Evolutionary conservation across 805 yeast species (phyloP).

Genomic region (Ogataea henricii): DNA sequence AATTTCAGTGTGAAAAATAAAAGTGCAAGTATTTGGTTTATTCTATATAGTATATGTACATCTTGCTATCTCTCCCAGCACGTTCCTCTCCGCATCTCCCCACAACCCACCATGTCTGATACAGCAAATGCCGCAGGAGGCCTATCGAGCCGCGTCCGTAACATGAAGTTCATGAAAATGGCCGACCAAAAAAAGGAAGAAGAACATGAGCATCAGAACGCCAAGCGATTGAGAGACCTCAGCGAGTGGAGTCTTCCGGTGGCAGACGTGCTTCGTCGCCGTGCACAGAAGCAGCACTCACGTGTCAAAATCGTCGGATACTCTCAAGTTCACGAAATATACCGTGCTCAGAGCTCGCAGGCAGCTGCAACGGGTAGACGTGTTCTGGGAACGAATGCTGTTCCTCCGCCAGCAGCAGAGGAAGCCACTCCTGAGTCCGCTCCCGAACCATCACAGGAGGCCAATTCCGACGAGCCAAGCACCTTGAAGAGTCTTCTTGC

Average conservation of each 20-base stretch:
- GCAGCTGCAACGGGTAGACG: constrained; percentile 30
- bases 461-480: background rate
- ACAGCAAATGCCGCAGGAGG: constrained; percentile 31
- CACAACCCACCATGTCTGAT: constrained; percentile 10
- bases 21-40: background rate
- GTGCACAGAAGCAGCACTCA: constrained; percentile 18
- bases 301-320: constrained; percentile 33
- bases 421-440: background rate
- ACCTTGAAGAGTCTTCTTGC: constrained; percentile 7
- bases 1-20: background rate
- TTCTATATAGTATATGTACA: no score
- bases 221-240: constrained; percentile 41
- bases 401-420: background rate
- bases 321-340: constrained; percentile 24
- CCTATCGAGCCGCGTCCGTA: constrained; percentile 71
- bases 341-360: constrained; percentile 6
- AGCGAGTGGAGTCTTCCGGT: constrained; percentile 55
- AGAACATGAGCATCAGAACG: constrained; percentile 35
- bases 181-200: constrained; percentile 40
- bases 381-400: constrained; percentile 5
- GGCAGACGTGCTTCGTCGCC: constrained; percentile 28
- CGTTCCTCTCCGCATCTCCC: background rate
- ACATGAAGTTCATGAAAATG: constrained; percentile 74
- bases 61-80: no score
- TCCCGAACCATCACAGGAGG: background rate